Evolutionary conservation across 352 stramenopile species (phyloP), one percentile per base, ranked within the genome.

Genomic region (Pythium brassicae): DNA sequence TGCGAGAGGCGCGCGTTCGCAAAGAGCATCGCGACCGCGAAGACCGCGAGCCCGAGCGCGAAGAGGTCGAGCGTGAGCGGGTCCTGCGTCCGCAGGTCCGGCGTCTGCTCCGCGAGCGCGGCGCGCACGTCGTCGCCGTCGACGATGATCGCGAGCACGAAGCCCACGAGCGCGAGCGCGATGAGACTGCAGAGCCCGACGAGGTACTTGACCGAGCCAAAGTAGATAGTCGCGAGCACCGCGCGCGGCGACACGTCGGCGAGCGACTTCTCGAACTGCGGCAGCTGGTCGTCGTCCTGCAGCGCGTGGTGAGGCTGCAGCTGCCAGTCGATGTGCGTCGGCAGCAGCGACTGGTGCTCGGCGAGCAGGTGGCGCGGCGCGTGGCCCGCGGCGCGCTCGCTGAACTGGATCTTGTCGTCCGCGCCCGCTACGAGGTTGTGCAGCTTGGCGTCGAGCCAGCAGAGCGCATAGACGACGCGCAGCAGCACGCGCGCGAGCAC

Each of bases 361-460:
- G n/a, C 43, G 17, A 7, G 39, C 39, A 2, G 17, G 54, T 22
- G 34, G 19, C 12, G 45, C 62, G 66, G 22, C 53, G 63, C 34
- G 65, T 54, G 0, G 9, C 29, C 29, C 4, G 59, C 15, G 64
- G 55, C 0, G 59, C 15, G 39, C 19, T 49, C 34, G 6, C 59
- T 55, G 39, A 78, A 68, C 23, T 54, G n/a, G 59, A 80, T 76
- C 51, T 66, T 55, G 42, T 69, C 51, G 42, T 68, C 39, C 1
- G 47, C 44, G 17, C 57, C 60, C n/a, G 70, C 63, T 22, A 87
- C 44, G 0, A 71, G 53, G 59, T 87, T 90, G 68, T 87, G 76
- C 35, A 88, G 57, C 19, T 68, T 54, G 0, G 60, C 74, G 42
- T 88, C 79, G 0, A 63, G 50, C 48, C 61, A 66, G 45, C 67